Conservation (phyloP, 2,329 filamentous ascomycete genomes). For the Rachicladosporium sp. region DNA sequence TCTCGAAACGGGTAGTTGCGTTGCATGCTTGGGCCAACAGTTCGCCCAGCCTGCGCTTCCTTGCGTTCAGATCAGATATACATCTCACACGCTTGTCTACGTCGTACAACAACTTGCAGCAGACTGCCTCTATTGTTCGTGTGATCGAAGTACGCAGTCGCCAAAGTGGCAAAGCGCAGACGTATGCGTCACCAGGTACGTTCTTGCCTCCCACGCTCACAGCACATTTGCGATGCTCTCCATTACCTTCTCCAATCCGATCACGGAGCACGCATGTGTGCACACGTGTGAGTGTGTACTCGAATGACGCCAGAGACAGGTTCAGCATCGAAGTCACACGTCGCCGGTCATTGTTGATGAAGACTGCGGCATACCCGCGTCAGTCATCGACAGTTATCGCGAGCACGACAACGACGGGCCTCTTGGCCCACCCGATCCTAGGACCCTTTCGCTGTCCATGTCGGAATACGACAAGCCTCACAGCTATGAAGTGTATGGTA, state of each 20-base stretch:
- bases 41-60: constrained; percentile 9
- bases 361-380: constrained; percentile 22
- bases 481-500: constrained; percentile 69
- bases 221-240: constrained; percentile 4
- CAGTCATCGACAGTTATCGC: constrained; percentile 20
- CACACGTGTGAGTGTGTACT: too few species aligned
- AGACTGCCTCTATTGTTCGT: constrained; percentile 16
- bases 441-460: constrained; percentile 51
- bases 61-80: constrained; percentile 6
- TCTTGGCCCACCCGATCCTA: constrained; percentile 34
- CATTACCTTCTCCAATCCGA: background rate
- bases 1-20: constrained; percentile 23
- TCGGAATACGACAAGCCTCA: constrained; percentile 69
- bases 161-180: constrained; percentile 18
- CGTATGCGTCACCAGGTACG: constrained; percentile 25
- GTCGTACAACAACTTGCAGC: constrained; percentile 23
- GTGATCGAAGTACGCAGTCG: constrained; percentile 15
- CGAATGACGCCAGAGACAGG: background rate
- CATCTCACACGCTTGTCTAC: constrained; percentile 12
- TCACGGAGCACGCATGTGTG: too few species aligned
- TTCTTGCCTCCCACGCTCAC: constrained; percentile 8
- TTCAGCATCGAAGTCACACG: constrained; percentile 7
- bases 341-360: constrained; percentile 23
- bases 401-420: constrained; percentile 37
- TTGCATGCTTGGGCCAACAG: constrained; percentile 11